A percentile compares a stretch with the other conserved stretches of the same genome.
Evolutionary conservation across 768 basidiomycete species (phyloP).

Genomic region (Baorangia bicolor): DNA sequence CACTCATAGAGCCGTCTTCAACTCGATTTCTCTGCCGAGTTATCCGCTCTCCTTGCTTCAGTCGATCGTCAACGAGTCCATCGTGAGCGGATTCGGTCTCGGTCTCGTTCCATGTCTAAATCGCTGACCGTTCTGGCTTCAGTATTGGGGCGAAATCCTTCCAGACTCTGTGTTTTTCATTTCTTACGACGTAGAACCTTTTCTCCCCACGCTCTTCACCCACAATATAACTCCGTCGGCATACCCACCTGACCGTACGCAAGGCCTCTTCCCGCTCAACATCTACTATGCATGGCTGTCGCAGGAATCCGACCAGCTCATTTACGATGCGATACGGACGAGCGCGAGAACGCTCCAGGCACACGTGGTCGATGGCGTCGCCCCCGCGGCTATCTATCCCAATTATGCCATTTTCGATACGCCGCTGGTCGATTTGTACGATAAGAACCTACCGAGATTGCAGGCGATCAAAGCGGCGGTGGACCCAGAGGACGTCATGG

Average conservation of each 20-base stretch:
- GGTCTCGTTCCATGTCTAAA: not conserved
- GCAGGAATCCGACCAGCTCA: not conserved
- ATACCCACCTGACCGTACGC: slow-evolving; percentile 43
- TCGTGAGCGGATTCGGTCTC: slow-evolving; percentile 7
- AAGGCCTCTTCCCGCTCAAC: slow-evolving; percentile 42
- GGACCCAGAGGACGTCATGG: slow-evolving; percentile 61
- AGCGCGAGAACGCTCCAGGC: slow-evolving; percentile 39
- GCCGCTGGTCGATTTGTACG: slow-evolving; percentile 47
- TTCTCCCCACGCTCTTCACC: slow-evolving; percentile 42
- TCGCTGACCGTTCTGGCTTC: slow-evolving; percentile 11
- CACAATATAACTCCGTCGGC: slow-evolving; percentile 41
- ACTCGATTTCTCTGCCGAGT: slow-evolving; percentile 3
- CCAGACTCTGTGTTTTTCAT: not conserved
- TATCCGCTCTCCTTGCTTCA: slow-evolving; percentile 17
- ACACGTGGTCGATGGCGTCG: slow-evolving; percentile 41
- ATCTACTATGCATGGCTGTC: slow-evolving; percentile 35
- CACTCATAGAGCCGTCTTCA: slow-evolving; percentile 3
- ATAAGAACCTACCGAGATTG: slow-evolving; percentile 38
- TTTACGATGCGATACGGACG: slow-evolving; percentile 38
- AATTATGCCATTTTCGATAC: slow-evolving; percentile 60
- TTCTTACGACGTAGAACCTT: slow-evolving; percentile 44
- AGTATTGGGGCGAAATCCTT: slow-evolving; percentile 13
- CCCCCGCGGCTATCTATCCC: slow-evolving; percentile 42
- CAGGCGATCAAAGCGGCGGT: slow-evolving; percentile 41
- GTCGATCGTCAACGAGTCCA: slow-evolving; percentile 13